A percentile compares a stretch with the other conserved stretches of the same genome.
Evolutionary conservation across 495 filamentous ascomycete species (phyloP).

Genomic region (Penicillium fimorum): DNA sequence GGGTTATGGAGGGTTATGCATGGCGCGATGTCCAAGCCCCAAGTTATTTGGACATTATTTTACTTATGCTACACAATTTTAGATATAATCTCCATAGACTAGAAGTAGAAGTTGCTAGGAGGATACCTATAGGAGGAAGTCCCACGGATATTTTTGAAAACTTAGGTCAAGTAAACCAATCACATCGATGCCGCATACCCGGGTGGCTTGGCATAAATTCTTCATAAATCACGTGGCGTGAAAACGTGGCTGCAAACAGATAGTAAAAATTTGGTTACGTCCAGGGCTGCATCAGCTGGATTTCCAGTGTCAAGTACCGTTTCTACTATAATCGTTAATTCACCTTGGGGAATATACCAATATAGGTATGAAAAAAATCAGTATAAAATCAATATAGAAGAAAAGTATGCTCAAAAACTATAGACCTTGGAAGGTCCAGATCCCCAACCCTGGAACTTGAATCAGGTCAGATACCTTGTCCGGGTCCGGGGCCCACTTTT

Average conservation of each 20-base stretch:
- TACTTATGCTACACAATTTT: too few species aligned
- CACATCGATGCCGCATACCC: conserved; percentile 7
- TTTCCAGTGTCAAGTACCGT: background rate
- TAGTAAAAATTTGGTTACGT: background rate
- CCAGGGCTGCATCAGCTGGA: background rate
- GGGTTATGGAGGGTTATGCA: background rate
- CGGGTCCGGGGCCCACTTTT: background rate
- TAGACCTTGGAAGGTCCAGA: background rate
- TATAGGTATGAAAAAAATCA: background rate
- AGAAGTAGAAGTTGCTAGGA: background rate
- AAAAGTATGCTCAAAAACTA: background rate
- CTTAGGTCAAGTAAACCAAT: background rate
- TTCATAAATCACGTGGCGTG: conserved; percentile 8
- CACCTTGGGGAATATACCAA: background rate
- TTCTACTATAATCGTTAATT: background rate
- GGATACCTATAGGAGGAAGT: too few species aligned
- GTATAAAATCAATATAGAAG: background rate
- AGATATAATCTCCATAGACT: too few species aligned
- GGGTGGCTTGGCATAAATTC: background rate
- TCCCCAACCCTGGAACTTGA: too few species aligned
- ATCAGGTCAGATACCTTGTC: background rate
- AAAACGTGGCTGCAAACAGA: conserved; percentile 7
- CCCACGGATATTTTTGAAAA: too few species aligned
- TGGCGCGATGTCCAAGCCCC: too few species aligned
- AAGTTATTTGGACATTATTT: too few species aligned